Conservation (phyloP, 2,329 filamentous ascomycete species). For the Monilinia aucupariae region DNA sequence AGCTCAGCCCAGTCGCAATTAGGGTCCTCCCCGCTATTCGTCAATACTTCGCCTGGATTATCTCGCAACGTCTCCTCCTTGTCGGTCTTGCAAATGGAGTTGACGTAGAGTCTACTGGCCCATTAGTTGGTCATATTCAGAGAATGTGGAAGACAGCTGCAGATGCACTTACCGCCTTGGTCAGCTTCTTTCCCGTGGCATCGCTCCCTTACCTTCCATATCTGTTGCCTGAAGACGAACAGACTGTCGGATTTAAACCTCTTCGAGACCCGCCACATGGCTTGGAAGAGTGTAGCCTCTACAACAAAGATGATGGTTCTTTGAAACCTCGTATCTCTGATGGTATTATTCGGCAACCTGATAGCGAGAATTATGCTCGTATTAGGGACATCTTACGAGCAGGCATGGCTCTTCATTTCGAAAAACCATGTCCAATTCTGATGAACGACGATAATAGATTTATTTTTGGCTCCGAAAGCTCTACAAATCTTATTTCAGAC, state of each 20-base stretch:
- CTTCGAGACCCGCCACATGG: constrained; percentile 44
- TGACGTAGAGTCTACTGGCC: constrained; percentile 38
- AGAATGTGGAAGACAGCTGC: constrained; percentile 63
- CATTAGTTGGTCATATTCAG: constrained; percentile 49
- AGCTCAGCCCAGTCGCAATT: constrained; percentile 53
- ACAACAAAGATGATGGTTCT: constrained; percentile 35
- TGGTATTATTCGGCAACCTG: constrained; percentile 48
- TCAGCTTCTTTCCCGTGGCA: constrained; percentile 52
- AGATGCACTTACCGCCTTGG: constrained; percentile 54
- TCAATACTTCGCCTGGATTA: constrained; percentile 64
- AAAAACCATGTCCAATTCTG: constrained; percentile 38
- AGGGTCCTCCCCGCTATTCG: constrained; percentile 59
- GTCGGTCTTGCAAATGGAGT: constrained; percentile 28
- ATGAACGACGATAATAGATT: constrained; percentile 43
- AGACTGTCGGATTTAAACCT: constrained; percentile 60
- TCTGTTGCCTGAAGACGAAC: constrained; percentile 62
- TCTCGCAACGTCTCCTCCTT: constrained; percentile 49
- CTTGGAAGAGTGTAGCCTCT: constrained; percentile 43
- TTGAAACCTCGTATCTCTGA: constrained; percentile 47
- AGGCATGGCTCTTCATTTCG: constrained; percentile 52
- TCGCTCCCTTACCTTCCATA: constrained; percentile 53
- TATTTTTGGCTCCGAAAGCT: constrained; percentile 37
- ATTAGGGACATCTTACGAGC: constrained; percentile 58
- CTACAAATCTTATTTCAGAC: not conserved
- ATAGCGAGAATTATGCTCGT: constrained; percentile 62